Percentiles rank a stretch among this genome's conserved stretches.
phyloP scores from a whole-genome alignment of 1,284 basidiomycete species.

The Boletellus sp. region DNA sequence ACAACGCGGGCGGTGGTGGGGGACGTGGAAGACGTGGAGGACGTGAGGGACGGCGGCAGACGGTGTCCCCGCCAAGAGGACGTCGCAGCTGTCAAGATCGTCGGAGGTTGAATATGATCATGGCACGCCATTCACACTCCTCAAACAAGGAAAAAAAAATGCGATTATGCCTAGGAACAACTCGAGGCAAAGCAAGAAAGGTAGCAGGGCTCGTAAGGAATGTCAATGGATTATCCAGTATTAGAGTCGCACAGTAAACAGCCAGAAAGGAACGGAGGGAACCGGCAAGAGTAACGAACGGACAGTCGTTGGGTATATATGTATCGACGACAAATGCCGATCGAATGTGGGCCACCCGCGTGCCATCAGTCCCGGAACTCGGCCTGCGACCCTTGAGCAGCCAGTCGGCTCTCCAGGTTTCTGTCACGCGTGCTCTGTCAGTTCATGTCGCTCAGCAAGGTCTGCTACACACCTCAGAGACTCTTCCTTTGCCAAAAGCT shows the following conservation, averaged over 20 bases:
- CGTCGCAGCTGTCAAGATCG: slow-evolving; percentile 15
- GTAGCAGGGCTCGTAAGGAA: slow-evolving; percentile 31
- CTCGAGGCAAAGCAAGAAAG: slow-evolving; percentile 29
- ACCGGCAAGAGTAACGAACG: slow-evolving; percentile 34
- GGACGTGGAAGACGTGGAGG: slow-evolving; percentile 5
- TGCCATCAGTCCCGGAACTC: slow-evolving; percentile 53
- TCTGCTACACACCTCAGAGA: slow-evolving; percentile 60
- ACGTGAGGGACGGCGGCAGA: slow-evolving; percentile 5
- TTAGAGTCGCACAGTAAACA: slow-evolving; percentile 35
- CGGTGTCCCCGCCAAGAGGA: slow-evolving; percentile 7
- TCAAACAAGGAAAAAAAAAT: slow-evolving; percentile 11
- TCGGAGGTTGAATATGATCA: slow-evolving; percentile 31
- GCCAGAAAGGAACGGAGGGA: slow-evolving; percentile 29
- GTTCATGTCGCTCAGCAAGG: neutral
- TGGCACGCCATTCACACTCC: slow-evolving; percentile 10
- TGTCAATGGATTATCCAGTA: slow-evolving; percentile 38
- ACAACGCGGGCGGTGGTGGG: neutral
- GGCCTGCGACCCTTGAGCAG: slow-evolving; percentile 74
- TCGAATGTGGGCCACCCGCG: slow-evolving; percentile 18
- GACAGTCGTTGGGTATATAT: slow-evolving; percentile 36
- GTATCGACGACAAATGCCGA: slow-evolving; percentile 27
- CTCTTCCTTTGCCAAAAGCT: slow-evolving; percentile 91
- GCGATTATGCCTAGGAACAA: slow-evolving; percentile 27
- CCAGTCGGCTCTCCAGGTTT: slow-evolving; percentile 86
- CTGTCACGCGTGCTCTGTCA: slow-evolving; percentile 38